phyloP scores from a whole-genome alignment of 2,329 filamentous ascomycete genomes.

The Chaetomium strumarium region DNA sequence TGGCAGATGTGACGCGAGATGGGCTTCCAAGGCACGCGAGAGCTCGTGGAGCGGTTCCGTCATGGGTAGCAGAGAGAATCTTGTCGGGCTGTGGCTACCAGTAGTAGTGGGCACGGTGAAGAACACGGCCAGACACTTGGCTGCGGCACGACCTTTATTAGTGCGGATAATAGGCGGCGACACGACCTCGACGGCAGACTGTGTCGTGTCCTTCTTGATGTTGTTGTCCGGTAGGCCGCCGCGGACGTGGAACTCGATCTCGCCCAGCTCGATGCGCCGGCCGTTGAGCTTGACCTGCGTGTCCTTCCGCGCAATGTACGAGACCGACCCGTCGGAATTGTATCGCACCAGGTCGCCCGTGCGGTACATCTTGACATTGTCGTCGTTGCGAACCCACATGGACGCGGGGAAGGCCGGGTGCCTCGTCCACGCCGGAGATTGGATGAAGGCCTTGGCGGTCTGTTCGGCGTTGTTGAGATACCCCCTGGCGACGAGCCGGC shows the following conservation, averaged over 20 bases:
- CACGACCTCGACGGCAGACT: slow-evolving; percentile 35
- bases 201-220: slow-evolving; percentile 34
- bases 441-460: slow-evolving; percentile 53
- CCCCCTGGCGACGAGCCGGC: slow-evolving; percentile 55
- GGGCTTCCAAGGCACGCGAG: slow-evolving; percentile 13
- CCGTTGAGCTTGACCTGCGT: slow-evolving; percentile 65
- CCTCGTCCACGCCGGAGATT: slow-evolving; percentile 44
- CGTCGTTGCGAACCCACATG: slow-evolving; percentile 29
- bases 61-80: slow-evolving; percentile 16
- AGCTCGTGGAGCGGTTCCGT: slow-evolving; percentile 8
- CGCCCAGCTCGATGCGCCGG: slow-evolving; percentile 55
- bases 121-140: slow-evolving; percentile 20
- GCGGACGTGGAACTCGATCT: slow-evolving; percentile 47
- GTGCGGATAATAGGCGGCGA: background rate
- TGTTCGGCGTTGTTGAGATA: slow-evolving; percentile 55
- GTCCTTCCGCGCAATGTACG: slow-evolving; percentile 59
- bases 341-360: slow-evolving; percentile 56
- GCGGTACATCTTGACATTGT: slow-evolving; percentile 43
- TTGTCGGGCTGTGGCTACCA: background rate
- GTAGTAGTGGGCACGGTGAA: slow-evolving; percentile 18
- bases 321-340: slow-evolving; percentile 45
- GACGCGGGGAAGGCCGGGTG: slow-evolving; percentile 19
- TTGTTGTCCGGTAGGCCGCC: slow-evolving; percentile 38
- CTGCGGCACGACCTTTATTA: background rate
- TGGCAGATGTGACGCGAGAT: slow-evolving; percentile 13